A percentile compares a stretch with the other conserved stretches of the same genome.
These are phyloP conservation scores for Lipomyces japonicus DNA, from an alignment of 805 yeast species.

Conservation along the genomic window DNA sequence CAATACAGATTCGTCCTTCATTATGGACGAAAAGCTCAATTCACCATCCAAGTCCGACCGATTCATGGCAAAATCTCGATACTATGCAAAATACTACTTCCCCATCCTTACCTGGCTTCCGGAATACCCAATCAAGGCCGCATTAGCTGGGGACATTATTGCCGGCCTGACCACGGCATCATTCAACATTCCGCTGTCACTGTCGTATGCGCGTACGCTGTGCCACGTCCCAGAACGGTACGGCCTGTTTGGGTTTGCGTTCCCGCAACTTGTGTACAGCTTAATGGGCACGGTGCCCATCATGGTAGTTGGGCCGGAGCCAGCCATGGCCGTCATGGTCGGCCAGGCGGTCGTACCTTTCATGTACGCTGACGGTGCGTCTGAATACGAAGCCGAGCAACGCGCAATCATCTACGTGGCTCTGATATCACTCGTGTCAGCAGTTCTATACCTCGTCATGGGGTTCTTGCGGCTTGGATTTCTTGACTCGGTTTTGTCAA, in stretches of 20 bases:
- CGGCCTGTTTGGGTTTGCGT: slow-evolving; percentile 71
- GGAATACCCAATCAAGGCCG: slow-evolving; percentile 39
- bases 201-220: slow-evolving; percentile 75
- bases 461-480: slow-evolving; percentile 85
- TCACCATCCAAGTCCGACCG: slow-evolving; percentile 1
- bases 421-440: slow-evolving; percentile 69
- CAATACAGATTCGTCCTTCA: slow-evolving; percentile 31
- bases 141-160: slow-evolving; percentile 57
- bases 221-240: slow-evolving; percentile 80
- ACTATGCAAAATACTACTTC: slow-evolving; percentile 47
- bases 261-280: slow-evolving; percentile 75
- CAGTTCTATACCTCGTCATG: slow-evolving; percentile 63
- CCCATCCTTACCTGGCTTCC: slow-evolving; percentile 56
- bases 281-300: slow-evolving; percentile 82
- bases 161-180: slow-evolving; percentile 88
- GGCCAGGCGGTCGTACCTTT: slow-evolving; percentile 72
- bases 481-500: slow-evolving; percentile 72
- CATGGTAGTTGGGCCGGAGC: slow-evolving; percentile 89
- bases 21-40: slow-evolving; percentile 20
- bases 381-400: slow-evolving; percentile 18
- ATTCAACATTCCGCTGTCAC: slow-evolving; percentile 86
- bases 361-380: slow-evolving; percentile 41
- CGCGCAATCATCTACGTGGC: slow-evolving; percentile 43
- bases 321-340: slow-evolving; percentile 75
- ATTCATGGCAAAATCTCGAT: slow-evolving; percentile 20